Evolutionary conservation across 2,329 filamentous ascomycete genomes (phyloP).

Genomic region (Exserohilum rostratum): DNA sequence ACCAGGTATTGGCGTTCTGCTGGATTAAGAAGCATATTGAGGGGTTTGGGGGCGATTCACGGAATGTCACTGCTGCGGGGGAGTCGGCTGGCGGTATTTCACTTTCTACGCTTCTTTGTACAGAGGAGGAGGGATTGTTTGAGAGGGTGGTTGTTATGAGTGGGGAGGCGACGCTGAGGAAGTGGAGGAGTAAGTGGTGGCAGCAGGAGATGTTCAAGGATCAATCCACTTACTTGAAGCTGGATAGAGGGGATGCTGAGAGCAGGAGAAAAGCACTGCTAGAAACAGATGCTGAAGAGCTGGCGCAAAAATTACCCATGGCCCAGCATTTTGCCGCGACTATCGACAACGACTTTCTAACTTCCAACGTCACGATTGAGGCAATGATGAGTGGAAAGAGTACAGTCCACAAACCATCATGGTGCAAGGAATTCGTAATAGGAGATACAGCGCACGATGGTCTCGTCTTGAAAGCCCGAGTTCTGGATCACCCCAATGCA

Average conservation of each 20-base stretch:
- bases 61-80: slow-evolving; percentile 50
- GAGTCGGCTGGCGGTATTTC: slow-evolving; percentile 55
- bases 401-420: slow-evolving; percentile 47
- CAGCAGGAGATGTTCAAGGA: slow-evolving; percentile 35
- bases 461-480: slow-evolving; percentile 32
- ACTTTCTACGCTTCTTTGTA: slow-evolving; percentile 36
- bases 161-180: slow-evolving; percentile 38
- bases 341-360: slow-evolving; percentile 34
- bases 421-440: slow-evolving; percentile 55
- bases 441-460: slow-evolving; percentile 56
- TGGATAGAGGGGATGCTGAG: slow-evolving; percentile 14
- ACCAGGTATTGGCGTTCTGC: slow-evolving; percentile 44
- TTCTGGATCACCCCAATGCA: slow-evolving; percentile 38
- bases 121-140: slow-evolving; percentile 31
- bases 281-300: slow-evolving; percentile 25
- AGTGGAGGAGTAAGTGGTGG: slow-evolving; percentile 34
- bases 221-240: slow-evolving; percentile 27
- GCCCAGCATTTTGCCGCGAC: slow-evolving; percentile 33
- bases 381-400: slow-evolving; percentile 21
- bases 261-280: slow-evolving; percentile 22
- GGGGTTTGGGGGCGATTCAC: slow-evolving; percentile 50
- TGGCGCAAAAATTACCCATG: slow-evolving; percentile 31
- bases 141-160: slow-evolving; percentile 40
- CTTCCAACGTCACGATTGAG: slow-evolving; percentile 21
- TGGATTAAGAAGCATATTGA: slow-evolving; percentile 50